Base-by-base conservation (phyloP, 345 rosid species). In the Corchorus olitorius region DNA sequence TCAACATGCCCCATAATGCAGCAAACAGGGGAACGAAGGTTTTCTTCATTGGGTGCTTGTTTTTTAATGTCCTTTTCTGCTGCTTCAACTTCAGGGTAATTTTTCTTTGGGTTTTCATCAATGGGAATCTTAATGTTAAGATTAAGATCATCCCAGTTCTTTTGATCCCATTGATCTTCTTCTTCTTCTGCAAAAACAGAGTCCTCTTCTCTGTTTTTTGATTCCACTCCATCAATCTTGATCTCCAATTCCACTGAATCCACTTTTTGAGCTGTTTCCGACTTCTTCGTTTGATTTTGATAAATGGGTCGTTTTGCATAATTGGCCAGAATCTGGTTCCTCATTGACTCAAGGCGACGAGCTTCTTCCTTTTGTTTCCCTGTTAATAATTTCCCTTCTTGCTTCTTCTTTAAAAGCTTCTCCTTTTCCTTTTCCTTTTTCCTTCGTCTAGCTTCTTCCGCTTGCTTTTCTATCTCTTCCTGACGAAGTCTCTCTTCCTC, bases 1-100 rank as follows among this genome's bases (percentile, higher is more conserved):
- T 96, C 99, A 48, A 96, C 99, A 77, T 96, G 99, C 55, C 99
- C 99, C 99, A 93, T 95, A 72, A 93, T 93, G 84, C 98, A 95
- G 82, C 99, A 95, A 79, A 95, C 93, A 41, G 97, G 97, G 62
- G 98, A 95, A 2, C 99, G 94, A 39, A 95, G 97, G 77, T 87
- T 77, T 70, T 84, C 90, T 76, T 82, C 93, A 45, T 35, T 76
- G 53, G 81, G n/a, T 22, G 67, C 82, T 83, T 70, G 86, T 74
- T 82, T 83, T 80, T 80, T 88, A 75, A 65, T 65, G 60, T 39
- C 81, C 39, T 81, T 82, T 20, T 63, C 87, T 1, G 58, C 50
- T 76, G 41, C 80, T 78, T 80, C 89, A 83, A 71, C 83, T 78
- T 78, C 82, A 50, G 83, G 75, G 50, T 20, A 74, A 56, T 61